Evolutionary conservation across 768 basidiomycete species (phyloP).

Genomic region (Naganishia vishniacii): DNA sequence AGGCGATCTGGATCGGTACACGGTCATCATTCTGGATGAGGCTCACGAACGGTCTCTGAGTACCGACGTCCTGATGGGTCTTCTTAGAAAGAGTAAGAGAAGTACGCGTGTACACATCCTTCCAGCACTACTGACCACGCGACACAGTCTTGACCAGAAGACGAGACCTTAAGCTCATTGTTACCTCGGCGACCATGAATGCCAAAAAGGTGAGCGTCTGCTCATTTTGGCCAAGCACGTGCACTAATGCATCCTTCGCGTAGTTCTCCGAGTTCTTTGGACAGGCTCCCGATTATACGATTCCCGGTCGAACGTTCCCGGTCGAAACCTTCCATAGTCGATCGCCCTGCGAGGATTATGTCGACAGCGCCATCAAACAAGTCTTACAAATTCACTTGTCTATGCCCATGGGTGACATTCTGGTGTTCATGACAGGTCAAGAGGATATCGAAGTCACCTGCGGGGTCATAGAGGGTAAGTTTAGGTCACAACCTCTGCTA

Average conservation of each 20-base stretch:
- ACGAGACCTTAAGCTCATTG: conserved; percentile 88
- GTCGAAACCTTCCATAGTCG: conserved; percentile 95
- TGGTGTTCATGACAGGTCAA: conserved; percentile 91
- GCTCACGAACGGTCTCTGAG: conserved; percentile 96
- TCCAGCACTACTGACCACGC: not conserved
- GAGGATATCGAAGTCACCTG: conserved; percentile 98
- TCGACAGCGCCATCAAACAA: conserved; percentile 96
- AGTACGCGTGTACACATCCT: not conserved
- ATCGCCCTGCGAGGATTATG: conserved; percentile 98
- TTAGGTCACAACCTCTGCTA: conserved; percentile 11
- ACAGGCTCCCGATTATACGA: conserved; percentile 88
- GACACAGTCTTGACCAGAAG: conserved; percentile 71
- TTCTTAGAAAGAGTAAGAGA: conserved; percentile 77
- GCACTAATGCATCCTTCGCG: conserved; percentile 5
- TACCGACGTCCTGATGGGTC: conserved; percentile 96
- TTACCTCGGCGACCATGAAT: conserved; percentile 99
- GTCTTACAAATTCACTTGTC: conserved; percentile 94
- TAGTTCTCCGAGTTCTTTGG: conserved; percentile 95
- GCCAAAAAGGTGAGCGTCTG: conserved; percentile 72
- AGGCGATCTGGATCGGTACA: conserved; percentile 95
- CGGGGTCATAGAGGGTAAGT: conserved; percentile 78
- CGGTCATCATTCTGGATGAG: conserved; percentile 96
- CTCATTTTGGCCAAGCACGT: not conserved
- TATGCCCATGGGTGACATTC: conserved; percentile 82
- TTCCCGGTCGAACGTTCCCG: conserved; percentile 90